These are phyloP conservation scores for Carex parvula DNA, from an alignment of 176 grass and related monocot genomes.

Conservation along the genomic window DNA sequence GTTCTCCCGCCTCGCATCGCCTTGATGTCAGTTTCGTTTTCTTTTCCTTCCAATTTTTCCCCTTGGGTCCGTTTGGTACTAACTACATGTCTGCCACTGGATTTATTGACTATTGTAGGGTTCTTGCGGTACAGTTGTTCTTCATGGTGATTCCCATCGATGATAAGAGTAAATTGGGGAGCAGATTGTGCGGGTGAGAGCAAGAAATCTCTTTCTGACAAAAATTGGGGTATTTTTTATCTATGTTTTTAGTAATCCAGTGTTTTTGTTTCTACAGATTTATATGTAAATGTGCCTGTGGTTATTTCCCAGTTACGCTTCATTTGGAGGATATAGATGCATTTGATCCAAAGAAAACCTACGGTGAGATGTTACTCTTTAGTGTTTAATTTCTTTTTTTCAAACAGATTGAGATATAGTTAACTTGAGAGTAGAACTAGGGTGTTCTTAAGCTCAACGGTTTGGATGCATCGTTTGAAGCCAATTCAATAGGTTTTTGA, in stretches of 20 bases:
- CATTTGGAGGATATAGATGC: conserved; percentile 72
- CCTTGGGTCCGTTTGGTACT: background rate
- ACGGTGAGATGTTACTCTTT: conserved; percentile 48
- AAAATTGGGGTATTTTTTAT: background rate
- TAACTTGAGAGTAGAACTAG: background rate
- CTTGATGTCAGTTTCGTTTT: conserved; percentile 35
- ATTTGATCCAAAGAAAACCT: conserved; percentile 61
- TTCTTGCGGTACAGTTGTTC: conserved; percentile 70
- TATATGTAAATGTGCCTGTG: conserved; percentile 66
- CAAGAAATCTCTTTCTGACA: background rate
- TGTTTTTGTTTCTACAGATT: conserved; percentile 40
- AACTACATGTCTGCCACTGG: background rate
- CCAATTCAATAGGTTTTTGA: no score
- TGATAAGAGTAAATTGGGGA: conserved; percentile 49
- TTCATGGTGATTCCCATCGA: conserved; percentile 66
- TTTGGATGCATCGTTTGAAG: no score
- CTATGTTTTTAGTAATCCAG: background rate
- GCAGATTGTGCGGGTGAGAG: conserved; percentile 53
- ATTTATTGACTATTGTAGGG: conserved; percentile 45
- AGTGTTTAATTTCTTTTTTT: background rate
- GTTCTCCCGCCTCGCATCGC: conserved; percentile 69
- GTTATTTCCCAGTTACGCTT: conserved; percentile 79
- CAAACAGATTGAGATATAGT: background rate
- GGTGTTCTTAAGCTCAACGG: no score
- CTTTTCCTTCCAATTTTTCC: background rate